Conservation (phyloP, 352 stramenopile species). For the Elongisporangium undulatum region DNA sequence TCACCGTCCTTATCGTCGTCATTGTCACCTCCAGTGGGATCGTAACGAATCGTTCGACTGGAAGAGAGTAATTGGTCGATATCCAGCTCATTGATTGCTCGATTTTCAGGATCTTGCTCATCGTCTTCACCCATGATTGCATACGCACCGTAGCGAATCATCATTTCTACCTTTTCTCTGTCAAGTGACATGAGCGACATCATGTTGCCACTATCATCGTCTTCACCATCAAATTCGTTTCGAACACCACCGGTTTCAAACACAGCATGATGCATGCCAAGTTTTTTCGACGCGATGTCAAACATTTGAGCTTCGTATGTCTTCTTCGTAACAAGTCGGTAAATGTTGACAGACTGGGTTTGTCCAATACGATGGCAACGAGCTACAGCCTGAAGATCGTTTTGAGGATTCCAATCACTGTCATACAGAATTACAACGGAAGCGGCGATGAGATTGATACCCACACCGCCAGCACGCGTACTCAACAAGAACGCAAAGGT, state of each 20-base stretch:
- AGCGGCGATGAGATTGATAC: constrained; percentile 95
- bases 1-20: constrained; percentile 35
- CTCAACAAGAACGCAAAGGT: constrained; percentile 96
- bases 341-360: constrained; percentile 99
- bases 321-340: constrained; percentile 98
- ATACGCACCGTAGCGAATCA: constrained; percentile 98
- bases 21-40: constrained; percentile 55
- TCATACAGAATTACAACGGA: constrained; percentile 90
- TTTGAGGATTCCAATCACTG: constrained; percentile 98
- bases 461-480: constrained; percentile 96
- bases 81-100: constrained; percentile 86
- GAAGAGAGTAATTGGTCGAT: constrained; percentile 83
- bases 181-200: constrained; percentile 91
- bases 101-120: constrained; percentile 87
- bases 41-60: constrained; percentile 87
- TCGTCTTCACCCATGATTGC: constrained; percentile 97
- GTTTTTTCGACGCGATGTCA: constrained; percentile 97
- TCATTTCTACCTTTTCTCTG: constrained; percentile 98
- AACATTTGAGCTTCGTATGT: constrained; percentile 99
- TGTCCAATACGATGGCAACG: constrained; percentile 99
- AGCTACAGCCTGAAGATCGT: constrained; percentile 97
- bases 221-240: constrained; percentile 93
- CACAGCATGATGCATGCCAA: constrained; percentile 98
- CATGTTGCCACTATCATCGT: constrained; percentile 90
- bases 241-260: constrained; percentile 92